These are phyloP conservation scores for Fusarium metavorans DNA, from an alignment of 2,329 filamentous ascomycete genomes.

Conservation along the genomic window DNA sequence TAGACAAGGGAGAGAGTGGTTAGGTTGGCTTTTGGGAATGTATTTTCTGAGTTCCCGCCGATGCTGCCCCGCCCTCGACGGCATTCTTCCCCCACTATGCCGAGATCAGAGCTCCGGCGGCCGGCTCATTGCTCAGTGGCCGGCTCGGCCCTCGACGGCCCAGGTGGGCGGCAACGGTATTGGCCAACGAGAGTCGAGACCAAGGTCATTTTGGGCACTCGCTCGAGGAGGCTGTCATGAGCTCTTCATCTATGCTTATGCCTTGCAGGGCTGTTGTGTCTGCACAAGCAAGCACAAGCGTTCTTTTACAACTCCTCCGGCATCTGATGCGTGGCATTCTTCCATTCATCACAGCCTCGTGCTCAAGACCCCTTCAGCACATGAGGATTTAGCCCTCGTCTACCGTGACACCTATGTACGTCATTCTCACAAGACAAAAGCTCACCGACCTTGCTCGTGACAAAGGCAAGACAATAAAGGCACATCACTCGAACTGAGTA, in stretches of 20 bases:
- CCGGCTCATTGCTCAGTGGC: constrained; percentile 36
- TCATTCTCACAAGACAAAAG: background rate
- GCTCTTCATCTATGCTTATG: background rate
- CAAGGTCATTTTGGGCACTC: constrained; percentile 37
- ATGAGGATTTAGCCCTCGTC: background rate
- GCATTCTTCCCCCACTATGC: constrained; percentile 49
- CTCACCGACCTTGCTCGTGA: background rate
- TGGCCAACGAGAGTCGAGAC: constrained; percentile 36
- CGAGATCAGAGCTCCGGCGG: constrained; percentile 50
- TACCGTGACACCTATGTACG: background rate
- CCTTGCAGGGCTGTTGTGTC: background rate
- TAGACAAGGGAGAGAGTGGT: constrained; percentile 2
- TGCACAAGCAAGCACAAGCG: background rate
- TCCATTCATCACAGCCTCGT: background rate
- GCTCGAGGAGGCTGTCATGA: background rate
- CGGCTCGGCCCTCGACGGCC: constrained; percentile 30
- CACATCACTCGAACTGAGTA: background rate
- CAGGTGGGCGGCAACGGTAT: constrained; percentile 25
- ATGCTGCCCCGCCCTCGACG: constrained; percentile 43
- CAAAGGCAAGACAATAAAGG: background rate
- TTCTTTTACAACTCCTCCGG: background rate
- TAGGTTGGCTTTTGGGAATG: constrained; percentile 16
- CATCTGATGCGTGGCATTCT: background rate
- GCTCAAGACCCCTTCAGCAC: background rate
- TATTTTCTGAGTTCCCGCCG: constrained; percentile 28